These are phyloP conservation scores for Candida frijolesensis DNA, from an alignment of 1,139 yeast genomes.

Conservation along the genomic window DNA sequence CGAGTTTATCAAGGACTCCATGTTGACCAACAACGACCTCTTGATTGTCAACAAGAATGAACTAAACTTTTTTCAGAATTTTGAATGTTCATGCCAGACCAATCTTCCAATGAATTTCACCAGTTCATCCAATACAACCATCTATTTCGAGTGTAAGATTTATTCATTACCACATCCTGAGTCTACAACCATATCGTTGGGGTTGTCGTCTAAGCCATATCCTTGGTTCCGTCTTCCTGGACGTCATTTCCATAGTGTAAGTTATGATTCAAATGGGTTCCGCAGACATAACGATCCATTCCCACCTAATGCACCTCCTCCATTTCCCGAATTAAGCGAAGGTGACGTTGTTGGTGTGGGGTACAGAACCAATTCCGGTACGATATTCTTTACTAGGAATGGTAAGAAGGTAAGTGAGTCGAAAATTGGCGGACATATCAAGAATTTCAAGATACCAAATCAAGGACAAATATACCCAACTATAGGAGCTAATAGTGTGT, in stretches of 20 bases:
- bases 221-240: constrained; percentile 52
- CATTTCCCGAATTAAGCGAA: constrained; percentile 49
- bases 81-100: constrained; percentile 78
- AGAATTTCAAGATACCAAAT: constrained; percentile 38
- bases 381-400: constrained; percentile 68
- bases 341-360: constrained; percentile 76
- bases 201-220: constrained; percentile 53
- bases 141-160: constrained; percentile 82
- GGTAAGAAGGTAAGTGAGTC: constrained; percentile 71
- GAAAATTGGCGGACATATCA: constrained; percentile 69
- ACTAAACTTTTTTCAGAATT: constrained; percentile 67
- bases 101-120: constrained; percentile 85
- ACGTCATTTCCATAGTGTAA: constrained; percentile 49
- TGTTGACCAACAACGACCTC: constrained; percentile 60
- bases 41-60: constrained; percentile 74
- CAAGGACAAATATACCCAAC: constrained; percentile 52
- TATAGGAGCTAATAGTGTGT: constrained; percentile 53
- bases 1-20: constrained; percentile 80
- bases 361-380: constrained; percentile 59
- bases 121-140: constrained; percentile 53
- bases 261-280: constrained; percentile 56
- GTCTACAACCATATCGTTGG: constrained; percentile 45
- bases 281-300: constrained; percentile 57
- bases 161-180: constrained; percentile 58
- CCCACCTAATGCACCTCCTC: constrained; percentile 34